Evolutionary conservation across 2,329 filamentous ascomycete genomes (phyloP).

Genomic region (Trichoderma endophyticum): DNA sequence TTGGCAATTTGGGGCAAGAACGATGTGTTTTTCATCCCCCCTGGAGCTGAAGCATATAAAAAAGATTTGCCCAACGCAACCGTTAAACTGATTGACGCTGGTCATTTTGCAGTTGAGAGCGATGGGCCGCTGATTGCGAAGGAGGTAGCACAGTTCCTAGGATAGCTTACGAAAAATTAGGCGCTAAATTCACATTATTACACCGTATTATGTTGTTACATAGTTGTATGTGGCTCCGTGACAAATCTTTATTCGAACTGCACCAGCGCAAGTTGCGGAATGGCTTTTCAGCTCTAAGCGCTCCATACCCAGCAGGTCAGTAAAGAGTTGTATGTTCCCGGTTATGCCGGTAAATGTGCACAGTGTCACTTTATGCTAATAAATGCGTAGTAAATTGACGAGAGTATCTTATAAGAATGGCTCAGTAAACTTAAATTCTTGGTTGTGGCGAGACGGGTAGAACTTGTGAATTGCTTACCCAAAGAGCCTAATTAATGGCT

Average conservation of each 20-base stretch:
- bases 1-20: constrained; percentile 8
- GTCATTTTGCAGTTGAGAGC: constrained; percentile 6
- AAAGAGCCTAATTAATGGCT: neutral
- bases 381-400: neutral
- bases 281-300: neutral
- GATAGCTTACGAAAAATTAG: neutral
- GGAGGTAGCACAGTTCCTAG: neutral
- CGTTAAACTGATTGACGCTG: constrained; percentile 1
- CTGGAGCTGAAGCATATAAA: neutral
- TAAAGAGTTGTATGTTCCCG: neutral
- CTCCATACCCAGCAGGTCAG: neutral
- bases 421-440: neutral
- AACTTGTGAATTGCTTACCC: neutral
- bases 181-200: neutral
- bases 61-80: neutral
- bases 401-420: neutral
- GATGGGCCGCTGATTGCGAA: neutral
- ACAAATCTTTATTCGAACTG: neutral
- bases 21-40: neutral
- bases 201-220: too few species aligned
- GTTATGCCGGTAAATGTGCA: neutral
- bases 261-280: neutral
- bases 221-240: neutral
- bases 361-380: neutral
- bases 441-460: neutral